Percentiles rank a stretch among this genome's conserved stretches.
Evolutionary conservation across 257 asterid species (phyloP).

Genomic region (Phtheirospermum japonicum): DNA sequence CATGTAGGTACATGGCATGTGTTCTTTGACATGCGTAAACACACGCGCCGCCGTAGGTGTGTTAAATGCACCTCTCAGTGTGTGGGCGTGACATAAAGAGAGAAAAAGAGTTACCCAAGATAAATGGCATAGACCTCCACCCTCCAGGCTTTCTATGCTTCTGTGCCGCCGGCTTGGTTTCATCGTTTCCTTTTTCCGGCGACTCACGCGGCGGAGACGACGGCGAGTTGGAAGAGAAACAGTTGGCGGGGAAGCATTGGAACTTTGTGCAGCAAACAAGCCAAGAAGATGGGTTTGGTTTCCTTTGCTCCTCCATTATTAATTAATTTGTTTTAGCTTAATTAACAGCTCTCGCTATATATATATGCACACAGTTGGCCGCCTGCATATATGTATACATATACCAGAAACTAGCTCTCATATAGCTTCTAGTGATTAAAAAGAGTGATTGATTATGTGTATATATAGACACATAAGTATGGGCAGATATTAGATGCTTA

Average conservation of each 20-base stretch:
- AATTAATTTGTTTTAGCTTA: no score
- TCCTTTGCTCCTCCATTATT: slow-evolving; percentile 24
- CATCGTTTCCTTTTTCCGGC: slow-evolving; percentile 41
- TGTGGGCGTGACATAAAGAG: no score
- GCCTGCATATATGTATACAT: no score
- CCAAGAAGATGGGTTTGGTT: slow-evolving; percentile 34
- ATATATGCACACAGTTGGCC: no score
- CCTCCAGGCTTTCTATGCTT: slow-evolving; percentile 50
- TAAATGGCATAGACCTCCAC: slow-evolving; percentile 73
- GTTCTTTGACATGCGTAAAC: no score
- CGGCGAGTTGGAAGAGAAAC: slow-evolving; percentile 35
- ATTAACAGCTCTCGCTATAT: no score
- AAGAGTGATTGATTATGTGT: not conserved
- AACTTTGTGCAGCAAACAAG: slow-evolving; percentile 33
- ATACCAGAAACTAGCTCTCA: no score
- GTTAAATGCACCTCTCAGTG: no score
- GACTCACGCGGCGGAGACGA: slow-evolving; percentile 29
- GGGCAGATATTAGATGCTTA: not conserved
- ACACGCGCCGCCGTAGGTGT: no score
- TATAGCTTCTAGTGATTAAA: no score
- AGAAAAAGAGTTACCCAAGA: slow-evolving; percentile 46
- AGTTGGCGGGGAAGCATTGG: slow-evolving; percentile 34
- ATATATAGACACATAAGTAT: not conserved
- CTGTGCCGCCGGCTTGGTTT: slow-evolving; percentile 11
- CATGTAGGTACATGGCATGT: not conserved